phyloP scores from a whole-genome alignment of 1,284 basidiomycete species.

The Gomphus bonarii region DNA sequence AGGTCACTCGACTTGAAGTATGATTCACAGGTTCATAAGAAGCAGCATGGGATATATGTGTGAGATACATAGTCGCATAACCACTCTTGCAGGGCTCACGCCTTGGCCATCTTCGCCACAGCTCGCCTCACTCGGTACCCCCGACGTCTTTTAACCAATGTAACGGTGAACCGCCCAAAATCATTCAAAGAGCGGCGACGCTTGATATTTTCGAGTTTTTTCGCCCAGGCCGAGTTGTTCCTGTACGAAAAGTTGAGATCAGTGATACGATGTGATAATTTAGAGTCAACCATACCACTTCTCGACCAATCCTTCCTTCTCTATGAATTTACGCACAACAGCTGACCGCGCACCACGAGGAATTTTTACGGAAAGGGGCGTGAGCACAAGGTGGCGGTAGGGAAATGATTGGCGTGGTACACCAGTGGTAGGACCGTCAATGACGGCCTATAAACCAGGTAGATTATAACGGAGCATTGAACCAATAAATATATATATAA shows the following conservation, averaged over 20 bases:
- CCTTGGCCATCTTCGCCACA: conserved; percentile 23
- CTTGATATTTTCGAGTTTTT: conserved; percentile 75
- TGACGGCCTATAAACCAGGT: conserved; percentile 60
- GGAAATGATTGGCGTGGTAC: conserved; percentile 89
- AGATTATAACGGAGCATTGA: background rate
- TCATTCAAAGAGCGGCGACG: conserved; percentile 76
- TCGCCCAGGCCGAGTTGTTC: conserved; percentile 76
- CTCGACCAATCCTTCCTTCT: conserved; percentile 66
- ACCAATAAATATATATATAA: background rate
- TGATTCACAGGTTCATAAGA: background rate
- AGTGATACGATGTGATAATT: background rate
- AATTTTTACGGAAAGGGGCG: conserved; percentile 77
- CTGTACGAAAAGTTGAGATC: background rate
- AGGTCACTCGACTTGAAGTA: background rate
- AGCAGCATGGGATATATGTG: too few species aligned
- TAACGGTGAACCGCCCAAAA: conserved; percentile 80
- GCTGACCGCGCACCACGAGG: conserved; percentile 83
- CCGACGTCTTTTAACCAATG: conserved; percentile 70
- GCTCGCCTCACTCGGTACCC: conserved; percentile 61
- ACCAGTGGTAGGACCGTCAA: conserved; percentile 87
- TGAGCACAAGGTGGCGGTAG: conserved; percentile 90
- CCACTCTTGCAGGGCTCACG: background rate
- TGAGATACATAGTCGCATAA: too few species aligned
- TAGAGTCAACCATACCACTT: conserved; percentile 48
- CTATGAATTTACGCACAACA: conserved; percentile 78